phyloP scores from a whole-genome alignment of 2,329 filamentous ascomycete genomes.

The Talaromyces islandicus region DNA sequence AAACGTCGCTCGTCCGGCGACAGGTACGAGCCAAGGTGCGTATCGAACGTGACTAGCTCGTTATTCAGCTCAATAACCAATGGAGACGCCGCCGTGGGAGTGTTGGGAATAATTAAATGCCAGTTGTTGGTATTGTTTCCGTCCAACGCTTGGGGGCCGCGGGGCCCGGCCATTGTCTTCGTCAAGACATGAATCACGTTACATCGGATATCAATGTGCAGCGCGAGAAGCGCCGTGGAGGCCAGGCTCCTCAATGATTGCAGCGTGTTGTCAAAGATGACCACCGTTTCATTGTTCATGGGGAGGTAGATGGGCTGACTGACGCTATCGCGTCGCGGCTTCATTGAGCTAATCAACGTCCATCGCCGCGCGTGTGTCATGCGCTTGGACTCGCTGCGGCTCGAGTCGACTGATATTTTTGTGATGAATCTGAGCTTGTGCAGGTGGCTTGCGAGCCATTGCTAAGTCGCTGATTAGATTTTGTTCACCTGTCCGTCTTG shows the following conservation, averaged over 20 bases:
- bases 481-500: conserved; percentile 9
- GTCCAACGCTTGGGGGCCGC: conserved; percentile 33
- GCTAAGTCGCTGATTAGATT: conserved; percentile 34
- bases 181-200: conserved; percentile 75
- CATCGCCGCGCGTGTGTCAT: conserved; percentile 63
- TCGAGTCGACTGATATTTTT: conserved; percentile 52
- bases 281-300: conserved; percentile 78
- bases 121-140: conserved; percentile 60
- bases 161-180: conserved; percentile 54
- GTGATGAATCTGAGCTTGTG: conserved; percentile 77
- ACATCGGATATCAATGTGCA: conserved; percentile 84
- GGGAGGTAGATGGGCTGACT: conserved; percentile 72
- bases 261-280: conserved; percentile 80
- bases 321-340: conserved; percentile 47
- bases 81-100: conserved; percentile 46
- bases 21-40: conserved; percentile 68
- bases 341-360: conserved; percentile 69
- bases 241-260: conserved; percentile 77
- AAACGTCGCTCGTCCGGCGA: conserved; percentile 66
- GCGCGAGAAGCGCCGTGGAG: conserved; percentile 69
- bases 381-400: conserved; percentile 36
- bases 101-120: conserved; percentile 37
- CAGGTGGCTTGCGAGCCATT: conserved; percentile 86
- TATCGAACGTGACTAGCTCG: conserved; percentile 81
- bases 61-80: conserved; percentile 77